Evolutionary conservation across 768 basidiomycete genomes (phyloP).

Genomic region (Kwoniella pini): DNA sequence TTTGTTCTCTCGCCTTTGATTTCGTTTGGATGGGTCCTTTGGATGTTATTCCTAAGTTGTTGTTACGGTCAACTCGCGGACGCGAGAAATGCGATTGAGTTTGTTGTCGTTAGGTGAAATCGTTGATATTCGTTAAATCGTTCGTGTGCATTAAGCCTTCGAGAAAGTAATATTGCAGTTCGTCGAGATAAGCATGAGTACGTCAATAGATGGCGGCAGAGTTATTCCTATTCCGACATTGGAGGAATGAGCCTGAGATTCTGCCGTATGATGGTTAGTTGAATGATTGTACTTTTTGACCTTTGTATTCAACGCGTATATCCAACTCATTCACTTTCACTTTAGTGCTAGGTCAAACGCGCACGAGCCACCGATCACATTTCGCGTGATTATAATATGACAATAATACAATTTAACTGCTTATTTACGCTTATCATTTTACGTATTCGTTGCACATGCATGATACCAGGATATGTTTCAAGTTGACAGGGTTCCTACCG

Average conservation of each 20-base stretch:
- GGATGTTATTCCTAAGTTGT: too few relatives aligned
- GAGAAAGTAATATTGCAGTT: too few relatives aligned
- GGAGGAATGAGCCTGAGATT: background rate
- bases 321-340: background rate
- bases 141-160: too few relatives aligned
- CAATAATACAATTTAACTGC: background rate
- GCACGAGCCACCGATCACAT: constrained; percentile 1
- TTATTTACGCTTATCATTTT: constrained; percentile 4
- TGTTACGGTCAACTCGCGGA: too few relatives aligned
- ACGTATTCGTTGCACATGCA: background rate
- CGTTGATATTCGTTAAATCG: too few relatives aligned
- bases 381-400: too few relatives aligned
- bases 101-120: too few relatives aligned
- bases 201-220: too few relatives aligned
- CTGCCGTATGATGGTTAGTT: background rate
- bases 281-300: background rate
- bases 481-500: background rate
- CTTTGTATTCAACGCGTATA: background rate
- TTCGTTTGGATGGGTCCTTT: background rate
- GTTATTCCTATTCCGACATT: background rate
- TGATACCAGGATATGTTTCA: background rate
- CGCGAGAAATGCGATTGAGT: too few relatives aligned
- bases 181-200: too few relatives aligned
- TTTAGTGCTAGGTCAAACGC: background rate
- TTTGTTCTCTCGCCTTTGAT: background rate